Base-by-base conservation (phyloP, 305 asterid species). In the Fraxinus angustifolia region DNA sequence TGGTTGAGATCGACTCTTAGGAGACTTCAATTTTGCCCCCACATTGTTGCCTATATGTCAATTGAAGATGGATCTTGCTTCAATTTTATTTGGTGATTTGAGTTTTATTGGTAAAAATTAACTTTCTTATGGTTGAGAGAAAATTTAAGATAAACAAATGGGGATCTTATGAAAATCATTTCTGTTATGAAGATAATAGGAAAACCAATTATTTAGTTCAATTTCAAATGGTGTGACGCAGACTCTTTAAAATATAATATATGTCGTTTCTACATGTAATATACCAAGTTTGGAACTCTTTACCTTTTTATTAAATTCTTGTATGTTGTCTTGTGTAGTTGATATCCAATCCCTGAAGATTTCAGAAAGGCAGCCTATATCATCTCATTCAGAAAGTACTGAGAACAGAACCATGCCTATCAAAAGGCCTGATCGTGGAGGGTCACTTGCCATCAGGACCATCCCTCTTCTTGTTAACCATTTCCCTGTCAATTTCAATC, bases 401-500 rank as follows among this genome's bases (percentile, higher is more conserved):
- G 78, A 79, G 12, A 82, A 68, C 65, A 88, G 85, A 81, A 48
- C 77, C 82, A 76, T 84, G 38, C 94, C 97, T 67, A 76, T 83
- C 30, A 90, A 86, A 86, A 88, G 97, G 80, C 97, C 94, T 12
- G 89, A 88, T 40, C 14, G 12, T 19, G 90, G 90, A 26, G 93
- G 97, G 8, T 82, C 83, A 14, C 75, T 86, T 36, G 81, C 87
- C 67, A 77, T 83, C 31, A 84, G 86, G 80, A 8, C 80, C 2
- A 35, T 90, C 53, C 53, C 40, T 34, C 92, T 93, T 68, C 84
- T 84, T 38, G 95, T 88, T 30, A 93, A 93, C 77, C 97, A 93
- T 83, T 93, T 93, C 74, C 88, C 83, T 0, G 88, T 93, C n/a
- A 60, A 38, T 0, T 91, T 85, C 73, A 81, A 91, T 36, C 80